Percentiles rank a stretch among this genome's conserved stretches.
These are phyloP conservation scores for Erysimum pusillum DNA, from an alignment of 441 rosid species.

Conservation along the genomic window DNA sequence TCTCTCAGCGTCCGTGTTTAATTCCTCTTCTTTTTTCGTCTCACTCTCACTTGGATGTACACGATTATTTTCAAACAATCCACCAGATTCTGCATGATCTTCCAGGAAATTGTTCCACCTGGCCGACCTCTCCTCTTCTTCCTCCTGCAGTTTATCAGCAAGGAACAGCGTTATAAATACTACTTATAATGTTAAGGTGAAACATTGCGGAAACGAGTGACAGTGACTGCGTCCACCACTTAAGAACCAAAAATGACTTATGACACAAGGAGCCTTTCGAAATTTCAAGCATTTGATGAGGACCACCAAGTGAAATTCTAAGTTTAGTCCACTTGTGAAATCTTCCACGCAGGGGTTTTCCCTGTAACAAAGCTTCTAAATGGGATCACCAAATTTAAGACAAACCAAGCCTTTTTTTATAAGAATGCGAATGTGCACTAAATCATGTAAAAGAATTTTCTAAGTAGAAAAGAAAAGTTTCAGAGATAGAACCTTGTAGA, in stretches of 20 bases:
- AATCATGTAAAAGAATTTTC: background rate
- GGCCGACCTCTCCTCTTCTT: constrained; percentile 98
- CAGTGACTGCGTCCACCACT: constrained; percentile 1
- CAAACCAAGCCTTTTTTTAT: background rate
- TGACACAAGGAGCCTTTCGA: background rate
- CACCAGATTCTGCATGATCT: constrained; percentile 61
- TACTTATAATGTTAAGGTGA: constrained; percentile 16
- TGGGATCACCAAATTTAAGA: constrained; percentile 2
- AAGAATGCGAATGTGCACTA: background rate
- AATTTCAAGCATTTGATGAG: background rate
- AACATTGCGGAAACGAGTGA: constrained; percentile 6
- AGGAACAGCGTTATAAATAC: background rate
- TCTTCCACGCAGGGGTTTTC: background rate
- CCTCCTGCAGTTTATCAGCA: constrained; percentile 66
- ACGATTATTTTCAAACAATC: constrained; percentile 21
- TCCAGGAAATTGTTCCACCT: constrained; percentile 88
- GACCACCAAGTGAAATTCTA: constrained; percentile 1
- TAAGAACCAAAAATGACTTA: background rate
- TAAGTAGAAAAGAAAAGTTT: constrained; percentile 15
- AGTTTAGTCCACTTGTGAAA: constrained; percentile 11
- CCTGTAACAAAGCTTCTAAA: background rate
- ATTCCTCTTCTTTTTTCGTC: constrained; percentile 46
- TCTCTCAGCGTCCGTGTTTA: constrained; percentile 48
- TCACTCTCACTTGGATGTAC: constrained; percentile 47
- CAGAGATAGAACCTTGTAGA: constrained; percentile 82